Base-by-base conservation (phyloP, 139 green algal species). In the Ostreobium quekettii region DNA sequence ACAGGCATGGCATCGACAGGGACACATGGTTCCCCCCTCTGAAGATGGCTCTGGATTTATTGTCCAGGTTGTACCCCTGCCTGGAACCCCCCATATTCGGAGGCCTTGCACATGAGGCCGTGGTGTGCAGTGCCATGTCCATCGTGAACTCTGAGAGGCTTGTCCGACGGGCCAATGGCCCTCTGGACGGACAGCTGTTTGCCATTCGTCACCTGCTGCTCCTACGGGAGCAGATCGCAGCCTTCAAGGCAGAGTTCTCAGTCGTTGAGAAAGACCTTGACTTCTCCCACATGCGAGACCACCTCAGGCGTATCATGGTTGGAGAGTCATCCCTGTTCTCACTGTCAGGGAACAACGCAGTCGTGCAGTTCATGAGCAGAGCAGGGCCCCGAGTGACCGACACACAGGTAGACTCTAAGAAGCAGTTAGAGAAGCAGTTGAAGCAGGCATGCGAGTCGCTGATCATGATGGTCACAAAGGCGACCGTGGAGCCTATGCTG, bases 401-500 rank as follows among this genome's bases (percentile, higher is more conserved):
- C 74, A 48, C 56, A 22, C 80, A 87, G 74, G 67, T 95, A 30
- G 90, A 97, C 78, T 84, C 78, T 72, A 93, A 93, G 75, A 93
- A 93, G 78, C 89, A 97, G 68, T 78, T 98, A 65, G 93, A 98
- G 79, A 91, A 93, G 79, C 73, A 80, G 67, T 78, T 98, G 39
- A 97, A 96, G 83, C 63, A 70, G 7, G 80, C 72, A 37, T 97
- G 93, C 73, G 93, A 98, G 82, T 71, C 78, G 6, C 90, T 93
- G 77, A 98, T 98, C 83, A 95, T 98, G 90, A 80, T 80, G 2
- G 69, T 88, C 24, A 99, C 91, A 36, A 97, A 97, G 79, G 69
- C 87, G 46, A 81, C 79, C 3, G 89, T 98, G 36, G 93, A 98
- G 73, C 91, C 91, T 1, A 80, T 96, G 86, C 85, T 98, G 33